Conservation (phyloP, 345 rosid genomes). For the Bretschneidera sinensis region DNA sequence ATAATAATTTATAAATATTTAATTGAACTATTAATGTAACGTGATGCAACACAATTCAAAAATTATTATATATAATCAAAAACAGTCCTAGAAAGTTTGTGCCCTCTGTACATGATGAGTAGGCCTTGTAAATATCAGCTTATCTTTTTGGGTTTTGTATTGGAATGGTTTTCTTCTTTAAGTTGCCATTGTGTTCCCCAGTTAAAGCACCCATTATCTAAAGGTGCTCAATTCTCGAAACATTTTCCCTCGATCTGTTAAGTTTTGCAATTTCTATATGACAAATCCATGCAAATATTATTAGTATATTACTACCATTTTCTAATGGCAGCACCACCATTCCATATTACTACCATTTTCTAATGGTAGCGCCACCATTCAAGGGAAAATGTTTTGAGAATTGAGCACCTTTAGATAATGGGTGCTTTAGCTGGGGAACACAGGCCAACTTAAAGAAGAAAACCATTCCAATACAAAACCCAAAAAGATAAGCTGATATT, state of each 20-base stretch:
- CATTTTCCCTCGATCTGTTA: slow-evolving; percentile 14
- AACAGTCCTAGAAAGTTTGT: slow-evolving; percentile 13
- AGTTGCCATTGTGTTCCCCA: slow-evolving; percentile 31
- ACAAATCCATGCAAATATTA: too few species aligned
- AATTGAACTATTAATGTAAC: too few species aligned
- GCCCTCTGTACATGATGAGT: slow-evolving; percentile 6
- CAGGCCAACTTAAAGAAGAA: slow-evolving; percentile 26
- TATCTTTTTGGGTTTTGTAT: slow-evolving; percentile 16
- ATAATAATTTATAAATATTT: too few species aligned
- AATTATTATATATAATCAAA: too few species aligned
- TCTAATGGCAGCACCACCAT: too few species aligned
- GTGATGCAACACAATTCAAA: too few species aligned
- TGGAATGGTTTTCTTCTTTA: slow-evolving; percentile 21
- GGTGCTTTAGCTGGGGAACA: slow-evolving; percentile 36
- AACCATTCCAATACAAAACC: slow-evolving; percentile 17
- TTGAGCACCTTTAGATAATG: slow-evolving; percentile 44
- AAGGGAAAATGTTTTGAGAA: slow-evolving; percentile 26
- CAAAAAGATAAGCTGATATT: slow-evolving; percentile 19
- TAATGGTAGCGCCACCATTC: slow-evolving; percentile 10
- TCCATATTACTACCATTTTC: too few species aligned
- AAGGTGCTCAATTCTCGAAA: slow-evolving; percentile 45
- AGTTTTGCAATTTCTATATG: too few species aligned
- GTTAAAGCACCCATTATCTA: slow-evolving; percentile 39
- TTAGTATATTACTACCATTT: too few species aligned
- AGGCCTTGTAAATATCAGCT: slow-evolving; percentile 17